A percentile compares a stretch with the other conserved stretches of the same genome.
phyloP scores from a whole-genome alignment of 1,284 basidiomycete genomes.

The Porodaedalea pini region DNA sequence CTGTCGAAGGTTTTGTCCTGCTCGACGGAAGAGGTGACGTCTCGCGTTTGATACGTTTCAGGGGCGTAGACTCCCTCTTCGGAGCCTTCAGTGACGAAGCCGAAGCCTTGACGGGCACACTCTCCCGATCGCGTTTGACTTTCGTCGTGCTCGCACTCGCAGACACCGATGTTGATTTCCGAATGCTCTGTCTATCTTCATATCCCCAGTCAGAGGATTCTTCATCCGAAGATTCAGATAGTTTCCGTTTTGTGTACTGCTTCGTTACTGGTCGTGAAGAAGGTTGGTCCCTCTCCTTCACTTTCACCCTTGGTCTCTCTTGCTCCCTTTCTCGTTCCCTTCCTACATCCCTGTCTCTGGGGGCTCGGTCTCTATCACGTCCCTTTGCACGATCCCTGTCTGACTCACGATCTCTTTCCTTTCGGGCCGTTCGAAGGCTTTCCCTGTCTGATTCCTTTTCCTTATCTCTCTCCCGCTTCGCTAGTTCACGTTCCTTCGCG shows the following conservation, averaged over 20 bases:
- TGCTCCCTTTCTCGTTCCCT: constrained; percentile 37
- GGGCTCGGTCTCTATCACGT: constrained; percentile 24
- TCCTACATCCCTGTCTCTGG: constrained; percentile 9
- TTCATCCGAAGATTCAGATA: constrained; percentile 3
- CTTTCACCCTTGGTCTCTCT: constrained; percentile 28
- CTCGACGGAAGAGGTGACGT: constrained; percentile 28
- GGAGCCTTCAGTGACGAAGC: constrained; percentile 22
- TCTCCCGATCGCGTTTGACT: constrained; percentile 30
- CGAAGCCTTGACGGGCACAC: constrained; percentile 26
- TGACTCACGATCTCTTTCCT: constrained; percentile 27
- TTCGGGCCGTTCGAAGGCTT: constrained; percentile 30
- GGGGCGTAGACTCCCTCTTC: constrained; percentile 10
- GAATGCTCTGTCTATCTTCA: constrained; percentile 6
- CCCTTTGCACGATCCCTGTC: constrained; percentile 27
- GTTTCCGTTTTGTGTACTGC: constrained; percentile 3
- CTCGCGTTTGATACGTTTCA: constrained; percentile 37
- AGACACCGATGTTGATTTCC: neutral
- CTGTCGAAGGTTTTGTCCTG: constrained; percentile 21
- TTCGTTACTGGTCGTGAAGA: constrained; percentile 1
- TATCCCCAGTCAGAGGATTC: constrained; percentile 20
- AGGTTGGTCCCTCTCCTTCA: constrained; percentile 21
- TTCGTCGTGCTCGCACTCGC: constrained; percentile 31
- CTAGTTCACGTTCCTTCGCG: neutral
- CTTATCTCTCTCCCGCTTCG: constrained; percentile 32
- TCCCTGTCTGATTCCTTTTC: constrained; percentile 26